Base-by-base conservation (phyloP, 345 rosid genomes). In the Pistacia atlantica region DNA sequence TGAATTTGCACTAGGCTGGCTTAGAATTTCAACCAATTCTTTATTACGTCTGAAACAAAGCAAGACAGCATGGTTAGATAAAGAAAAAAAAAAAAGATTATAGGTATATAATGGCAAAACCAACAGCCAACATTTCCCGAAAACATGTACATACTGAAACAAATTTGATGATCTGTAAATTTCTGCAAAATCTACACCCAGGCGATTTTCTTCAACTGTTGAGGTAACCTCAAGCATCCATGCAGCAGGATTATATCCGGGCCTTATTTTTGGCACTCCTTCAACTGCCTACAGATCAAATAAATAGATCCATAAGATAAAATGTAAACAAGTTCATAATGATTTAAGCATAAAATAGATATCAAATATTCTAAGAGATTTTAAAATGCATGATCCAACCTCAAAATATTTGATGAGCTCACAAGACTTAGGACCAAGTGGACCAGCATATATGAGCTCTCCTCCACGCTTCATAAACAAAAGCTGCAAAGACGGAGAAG, bases 391-490 rank as follows among this genome's bases (percentile, higher is more conserved):
- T 2, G 60, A 51, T 37, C 81, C 67, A 72, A 91, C 99, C 99
- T 96, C 97, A 48, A 96, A 89, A 78, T 96, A 93, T 71, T 91
- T 86, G 79, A 87, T 70, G 74, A 96, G 93, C 71, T 96, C 97
- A 79, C 91, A 84, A 61, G 99, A 96, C 75, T 82, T 91, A 49
- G 86, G 76, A 64, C 99, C 99, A 25, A 93, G 93, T 77, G 97
- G 93, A 81, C 99, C 99, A 35, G 99, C 99, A 82, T 96, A 96
- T 73, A 96, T 96, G 78, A 96, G 89, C 62, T 96, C 91, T 69
- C 99, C 99, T 81, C 99, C 98, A 51, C 98, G 97, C 86, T 96
- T 96, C 99, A 96, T 93, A 85, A 92, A 93, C 80, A 96, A 89
- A 86, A 96, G 97, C 99, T 95, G 87, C 83, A 81, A 69, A 45